Evolutionary conservation across 164 flowering plant genomes (phyloP).

Genomic region (Stephania japonica): DNA sequence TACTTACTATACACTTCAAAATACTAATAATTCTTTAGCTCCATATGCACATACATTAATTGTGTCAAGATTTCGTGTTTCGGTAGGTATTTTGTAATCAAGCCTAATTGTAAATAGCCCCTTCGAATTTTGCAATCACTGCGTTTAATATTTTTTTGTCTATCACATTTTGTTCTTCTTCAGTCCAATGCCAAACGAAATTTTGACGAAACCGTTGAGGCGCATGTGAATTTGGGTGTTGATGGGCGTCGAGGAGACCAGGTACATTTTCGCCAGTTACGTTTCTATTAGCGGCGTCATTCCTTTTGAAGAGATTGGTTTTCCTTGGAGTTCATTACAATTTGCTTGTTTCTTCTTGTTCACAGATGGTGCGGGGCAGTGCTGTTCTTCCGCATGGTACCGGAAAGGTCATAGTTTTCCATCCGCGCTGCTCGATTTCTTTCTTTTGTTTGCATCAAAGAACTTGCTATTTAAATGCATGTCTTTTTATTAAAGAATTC

Average conservation of each 20-base stretch:
- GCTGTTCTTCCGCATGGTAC: constrained; percentile 78
- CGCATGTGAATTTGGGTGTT: constrained; percentile 76
- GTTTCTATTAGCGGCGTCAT: neutral
- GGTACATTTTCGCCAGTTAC: constrained; percentile 30
- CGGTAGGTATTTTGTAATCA: too few species aligned
- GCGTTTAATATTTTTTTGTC: too few species aligned
- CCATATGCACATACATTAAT: too few species aligned
- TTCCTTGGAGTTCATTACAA: neutral
- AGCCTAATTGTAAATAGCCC: too few species aligned
- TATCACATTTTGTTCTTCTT: constrained; percentile 32
- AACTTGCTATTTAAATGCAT: neutral
- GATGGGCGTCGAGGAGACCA: constrained; percentile 69
- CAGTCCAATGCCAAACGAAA: constrained; percentile 75
- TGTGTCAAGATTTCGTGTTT: too few species aligned
- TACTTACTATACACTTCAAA: too few species aligned
- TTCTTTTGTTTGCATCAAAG: neutral
- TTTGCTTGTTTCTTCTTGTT: constrained; percentile 20
- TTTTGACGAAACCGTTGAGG: constrained; percentile 88
- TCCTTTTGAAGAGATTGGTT: neutral
- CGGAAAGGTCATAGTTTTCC: constrained; percentile 58
- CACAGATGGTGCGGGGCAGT: constrained; percentile 81
- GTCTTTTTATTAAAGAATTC: neutral
- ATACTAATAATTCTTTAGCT: too few species aligned
- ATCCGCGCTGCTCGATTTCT: neutral
- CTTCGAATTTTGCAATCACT: too few species aligned